Base-by-base conservation (phyloP, 768 basidiomycete genomes). In the Cystobasidium ongulense region DNA sequence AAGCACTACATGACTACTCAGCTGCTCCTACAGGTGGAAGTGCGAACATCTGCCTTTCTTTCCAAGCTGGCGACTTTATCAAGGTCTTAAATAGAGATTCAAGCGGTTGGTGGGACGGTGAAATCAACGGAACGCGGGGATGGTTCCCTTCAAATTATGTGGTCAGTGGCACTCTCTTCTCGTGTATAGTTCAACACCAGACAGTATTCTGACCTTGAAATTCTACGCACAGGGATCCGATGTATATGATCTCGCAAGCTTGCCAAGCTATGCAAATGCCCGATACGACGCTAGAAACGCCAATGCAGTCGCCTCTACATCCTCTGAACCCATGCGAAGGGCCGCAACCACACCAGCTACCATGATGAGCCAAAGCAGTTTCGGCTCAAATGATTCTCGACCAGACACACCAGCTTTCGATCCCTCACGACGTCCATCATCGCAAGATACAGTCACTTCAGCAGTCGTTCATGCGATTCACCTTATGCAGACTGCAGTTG, bases 91-190 rank as follows among this genome's bases (percentile, higher is more conserved):
- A 91, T 78, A 86, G 88, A 76, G 92, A 97, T 82, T 75, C 84
- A 1, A 90, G 88, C 77, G 96, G 96, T 0, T 98, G 96, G 96
- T 98, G 95, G 95, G 94, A 99, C 79, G 96, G 96, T 11, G 92
- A 98, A 81, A 74, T 72, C 39, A 80, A 79, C 1, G 77, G 77
- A 1, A 76, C 88, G 74, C 84, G 94, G 78, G 96, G 96, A 15
- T 99, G 96, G 96, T 98, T 98, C 82, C 96, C 96, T 23, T 93
- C 91, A 78, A 99, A 98, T 82, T 98, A 96, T 75, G 82, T 83
- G n/a, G 75, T 78, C 39, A 29, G 65, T 77, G 79, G 35, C 62
- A 73, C 15, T 52, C 54, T 23, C 46, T 64, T 68, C 54, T 50
- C 29, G n/a, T n/a, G n/a, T n/a, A n/a, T n/a, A 17, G 8, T 39